Evolutionary conservation across 768 basidiomycete species (phyloP), one percentile per base, ranked within the genome.

Genomic region (Pholiota conissans): DNA sequence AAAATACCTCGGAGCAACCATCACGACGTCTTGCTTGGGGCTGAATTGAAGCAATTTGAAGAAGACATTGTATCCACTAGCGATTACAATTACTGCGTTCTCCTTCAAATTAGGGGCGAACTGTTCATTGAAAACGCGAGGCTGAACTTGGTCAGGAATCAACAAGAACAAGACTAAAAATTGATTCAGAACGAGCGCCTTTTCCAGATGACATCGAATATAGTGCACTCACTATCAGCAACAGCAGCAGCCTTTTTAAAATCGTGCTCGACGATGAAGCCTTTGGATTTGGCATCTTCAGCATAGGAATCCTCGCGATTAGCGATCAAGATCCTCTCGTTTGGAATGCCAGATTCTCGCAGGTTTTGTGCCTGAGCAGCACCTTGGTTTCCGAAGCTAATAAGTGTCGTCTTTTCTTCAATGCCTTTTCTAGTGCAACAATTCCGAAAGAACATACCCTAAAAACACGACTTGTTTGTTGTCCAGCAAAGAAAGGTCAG

Each of bases 311-410:
- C 85, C 5, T 75, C 68, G 5, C 84, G 77, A 64, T 86, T 86
- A 10, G 82, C 84, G 56, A 86, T 75, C 58, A 85, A 54, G 52
- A 86, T 86, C 47, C 74, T 76, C n/a, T 84, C 81, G 61, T 85
- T 85, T 4, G 80, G 75, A 57, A 85, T 82, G 2, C 85, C 84
- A 51, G 80, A 76, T 58, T 86, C 85, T n/a, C 85, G 78, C 58
- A 86, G 63, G 59, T 86, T 86, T 69, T 85, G 84, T 3, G 85
- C 85, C 65, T 86, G 85, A 48, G 85, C 84, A 29, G 85, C 81
- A 11, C 85, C 84, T 66, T 86, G 85, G 67, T 85, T 86, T 42
- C 85, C 85, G 67, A 84, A 86, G 3, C 84, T 85, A 52, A 20
- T 20, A 18, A 20, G 18, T 50, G n/a, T 20, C 18, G 3, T 26